Base-by-base conservation (phyloP, 495 filamentous ascomycete species). In the Lindgomyces ingoldianus region DNA sequence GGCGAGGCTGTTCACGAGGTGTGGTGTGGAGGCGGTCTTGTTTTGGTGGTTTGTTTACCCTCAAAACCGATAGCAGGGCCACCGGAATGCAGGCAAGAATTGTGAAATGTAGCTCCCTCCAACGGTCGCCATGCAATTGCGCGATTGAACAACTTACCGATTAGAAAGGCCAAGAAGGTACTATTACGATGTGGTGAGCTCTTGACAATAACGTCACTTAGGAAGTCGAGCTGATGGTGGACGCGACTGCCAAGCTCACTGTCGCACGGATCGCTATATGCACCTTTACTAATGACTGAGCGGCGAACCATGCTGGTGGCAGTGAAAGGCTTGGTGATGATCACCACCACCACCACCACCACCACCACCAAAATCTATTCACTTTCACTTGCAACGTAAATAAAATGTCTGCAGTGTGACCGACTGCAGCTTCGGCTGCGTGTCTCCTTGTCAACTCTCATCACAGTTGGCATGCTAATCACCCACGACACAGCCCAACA, bases 341-440 rank as follows among this genome's bases (percentile, higher is more conserved):
- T 42, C 42, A 64, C 26, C 30, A 48, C 53, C n/a, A n/a, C n/a
- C 24, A 14, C 36, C 56, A 56, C 57, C 19, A 52, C 48, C 36
- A 12, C 18, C 46, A 14, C 27, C 36, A 3, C n/a, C n/a, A 14
- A 57, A 33, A 26, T 30, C 18, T 18, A 26, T 14, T 19, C 22
- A 8, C n/a, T 8, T 39, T 39, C 33, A 39, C 33, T 39, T n/a
- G 48, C 18, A 42, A 19, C 44, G 39, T 6, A 27, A 39, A 18
- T 26, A 72, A 51, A 48, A 67, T 70, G 60, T 62, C 57, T 68
- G 63, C 58, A 49, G 67, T 71, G 71, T 77, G 69, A 70, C 65
- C 66, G 64, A 52, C 64, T 62, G 71, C 75, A 72, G 75, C 75
- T 77, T 74, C 72, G 73, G 75, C 75, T 77, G 75, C 68, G 55